Conservation (phyloP, 148 eudicot species). For the Rhododendron ferrugineum region DNA sequence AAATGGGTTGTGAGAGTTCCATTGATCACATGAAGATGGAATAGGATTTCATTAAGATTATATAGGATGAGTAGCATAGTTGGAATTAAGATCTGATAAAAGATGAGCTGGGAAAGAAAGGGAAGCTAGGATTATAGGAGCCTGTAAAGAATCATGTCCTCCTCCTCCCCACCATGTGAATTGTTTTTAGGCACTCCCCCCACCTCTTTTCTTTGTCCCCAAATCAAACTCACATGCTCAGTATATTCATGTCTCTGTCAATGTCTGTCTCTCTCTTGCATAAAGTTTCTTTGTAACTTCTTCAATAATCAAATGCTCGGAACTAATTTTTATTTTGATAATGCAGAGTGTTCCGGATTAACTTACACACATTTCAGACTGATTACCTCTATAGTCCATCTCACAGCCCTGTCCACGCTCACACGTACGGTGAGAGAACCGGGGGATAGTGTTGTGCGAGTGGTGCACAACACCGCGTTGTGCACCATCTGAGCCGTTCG, state of each 20-base stretch:
- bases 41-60: neutral
- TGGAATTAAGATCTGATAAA: too few relatives aligned
- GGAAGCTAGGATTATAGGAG: constrained; percentile 4
- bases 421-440: too few relatives aligned
- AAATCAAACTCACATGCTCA: constrained; percentile 32
- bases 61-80: too few relatives aligned
- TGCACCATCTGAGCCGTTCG: too few relatives aligned
- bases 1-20: neutral
- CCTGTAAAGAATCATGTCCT: neutral
- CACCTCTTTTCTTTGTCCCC: constrained; percentile 36
- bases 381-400: too few relatives aligned
- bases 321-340: neutral
- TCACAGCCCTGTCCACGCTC: too few relatives aligned
- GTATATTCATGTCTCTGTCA: neutral
- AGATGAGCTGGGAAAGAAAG: constrained; percentile 20
- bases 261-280: constrained; percentile 3
- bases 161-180: constrained; percentile 37
- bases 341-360: neutral
- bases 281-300: constrained; percentile 17
- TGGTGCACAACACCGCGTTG: too few relatives aligned
- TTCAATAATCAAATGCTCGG: neutral
- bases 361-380: neutral
- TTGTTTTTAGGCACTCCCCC: constrained; percentile 19
- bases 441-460: too few relatives aligned
- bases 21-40: neutral